These are phyloP conservation scores for Vitis rotundifolia DNA, from an alignment of 164 flowering plant genomes.

Conservation along the genomic window DNA sequence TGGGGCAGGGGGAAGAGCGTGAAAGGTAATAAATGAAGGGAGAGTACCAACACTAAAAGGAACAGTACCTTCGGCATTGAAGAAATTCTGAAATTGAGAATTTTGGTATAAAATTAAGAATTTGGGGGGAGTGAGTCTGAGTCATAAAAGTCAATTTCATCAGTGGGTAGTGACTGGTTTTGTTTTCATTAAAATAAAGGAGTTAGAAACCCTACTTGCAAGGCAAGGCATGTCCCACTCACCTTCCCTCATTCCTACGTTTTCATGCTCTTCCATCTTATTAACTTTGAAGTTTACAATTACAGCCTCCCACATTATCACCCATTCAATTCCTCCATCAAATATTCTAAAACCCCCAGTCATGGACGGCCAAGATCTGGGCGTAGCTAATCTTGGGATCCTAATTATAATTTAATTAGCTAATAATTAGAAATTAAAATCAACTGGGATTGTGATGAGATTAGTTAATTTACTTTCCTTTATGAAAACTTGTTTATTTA, in stretches of 20 bases:
- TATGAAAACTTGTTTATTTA: slow-evolving; percentile 1
- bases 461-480: not conserved
- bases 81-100: too few species aligned
- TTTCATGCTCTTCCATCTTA: not conserved
- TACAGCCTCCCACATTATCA: too few species aligned
- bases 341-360: not conserved
- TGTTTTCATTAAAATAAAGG: not conserved
- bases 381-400: too few species aligned
- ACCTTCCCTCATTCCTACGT: slow-evolving; percentile 3
- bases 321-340: too few species aligned
- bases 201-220: slow-evolving; percentile 20
- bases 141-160: not conserved
- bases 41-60: too few species aligned
- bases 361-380: slow-evolving; percentile 21
- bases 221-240: slow-evolving; percentile 15
- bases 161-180: not conserved
- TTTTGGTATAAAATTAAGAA: not conserved
- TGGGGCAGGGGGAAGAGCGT: too few species aligned
- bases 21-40: too few species aligned
- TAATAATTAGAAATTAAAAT: too few species aligned
- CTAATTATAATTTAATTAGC: too few species aligned
- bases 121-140: not conserved
- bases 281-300: not conserved
- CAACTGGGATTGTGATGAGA: too few species aligned
- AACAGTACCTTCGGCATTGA: too few species aligned